Percentiles rank a stretch among this genome's conserved stretches.
Evolutionary conservation across 352 stramenopile species (phyloP).

Genomic region (Plasmopara viticola): DNA sequence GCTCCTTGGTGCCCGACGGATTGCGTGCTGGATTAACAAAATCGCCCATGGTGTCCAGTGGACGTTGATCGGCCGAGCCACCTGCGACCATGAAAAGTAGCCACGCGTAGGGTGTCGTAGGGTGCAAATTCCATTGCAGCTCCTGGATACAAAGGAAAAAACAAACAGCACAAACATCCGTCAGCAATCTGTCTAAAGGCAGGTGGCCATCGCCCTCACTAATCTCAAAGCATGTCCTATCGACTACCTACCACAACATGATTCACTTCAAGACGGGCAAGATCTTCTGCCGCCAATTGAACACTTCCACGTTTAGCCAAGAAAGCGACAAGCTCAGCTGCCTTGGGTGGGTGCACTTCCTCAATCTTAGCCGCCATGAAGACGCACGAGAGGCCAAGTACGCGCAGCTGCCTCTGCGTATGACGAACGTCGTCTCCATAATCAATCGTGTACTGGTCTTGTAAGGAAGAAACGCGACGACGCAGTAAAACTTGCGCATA

Average conservation of each 20-base stretch:
- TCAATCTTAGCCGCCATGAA: constrained; percentile 86
- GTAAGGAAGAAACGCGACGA: constrained; percentile 34
- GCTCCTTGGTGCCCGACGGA: constrained; percentile 58
- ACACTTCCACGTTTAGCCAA: constrained; percentile 44
- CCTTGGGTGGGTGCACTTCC: constrained; percentile 73
- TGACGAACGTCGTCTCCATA: constrained; percentile 46
- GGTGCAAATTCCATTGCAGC: constrained; percentile 78
- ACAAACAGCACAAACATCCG: constrained; percentile 6
- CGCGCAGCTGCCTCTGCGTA: constrained; percentile 51
- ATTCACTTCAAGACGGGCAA: constrained; percentile 54
- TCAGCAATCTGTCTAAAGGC: constrained; percentile 13
- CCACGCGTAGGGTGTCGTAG: constrained; percentile 67
- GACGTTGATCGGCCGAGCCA: constrained; percentile 51
- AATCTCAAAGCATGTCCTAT: no score
- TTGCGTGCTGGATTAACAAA: constrained; percentile 60
- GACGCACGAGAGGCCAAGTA: constrained; percentile 55
- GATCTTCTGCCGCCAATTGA: constrained; percentile 38
- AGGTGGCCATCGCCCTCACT: not conserved
- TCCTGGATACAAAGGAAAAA: constrained; percentile 32
- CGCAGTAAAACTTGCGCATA: constrained; percentile 71
- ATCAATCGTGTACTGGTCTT: constrained; percentile 29
- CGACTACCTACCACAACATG: constrained; percentile 44
- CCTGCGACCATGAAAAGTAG: constrained; percentile 71
- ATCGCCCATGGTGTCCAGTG: constrained; percentile 65
- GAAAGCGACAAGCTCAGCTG: constrained; percentile 55